Evolutionary conservation across 2,329 filamentous ascomycete species (phyloP).

Genomic region (Alternaria solani): DNA sequence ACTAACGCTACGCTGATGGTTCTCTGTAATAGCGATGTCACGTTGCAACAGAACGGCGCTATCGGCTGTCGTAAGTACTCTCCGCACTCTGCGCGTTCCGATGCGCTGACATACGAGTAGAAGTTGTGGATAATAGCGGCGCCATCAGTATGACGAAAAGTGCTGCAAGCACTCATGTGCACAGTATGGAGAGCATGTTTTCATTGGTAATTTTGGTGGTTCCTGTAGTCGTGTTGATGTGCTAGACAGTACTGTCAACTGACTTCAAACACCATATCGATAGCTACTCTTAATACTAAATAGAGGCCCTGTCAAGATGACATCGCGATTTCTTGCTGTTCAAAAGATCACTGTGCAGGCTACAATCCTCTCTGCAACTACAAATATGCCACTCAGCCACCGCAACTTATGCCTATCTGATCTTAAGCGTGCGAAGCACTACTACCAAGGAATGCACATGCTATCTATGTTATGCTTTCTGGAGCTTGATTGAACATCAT

Average conservation of each 20-base stretch:
- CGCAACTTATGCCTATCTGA: background rate
- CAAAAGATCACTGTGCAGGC: background rate
- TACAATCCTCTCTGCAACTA: background rate
- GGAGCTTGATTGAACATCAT: background rate
- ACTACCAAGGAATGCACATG: background rate
- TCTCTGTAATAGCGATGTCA: slow-evolving; percentile 20
- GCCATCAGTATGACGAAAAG: slow-evolving; percentile 16
- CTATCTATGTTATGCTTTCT: background rate
- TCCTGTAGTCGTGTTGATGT: background rate
- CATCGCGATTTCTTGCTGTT: background rate
- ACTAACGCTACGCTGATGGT: slow-evolving; percentile 37
- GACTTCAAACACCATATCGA: background rate
- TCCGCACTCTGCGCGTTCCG: background rate
- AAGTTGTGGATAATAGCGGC: slow-evolving; percentile 19
- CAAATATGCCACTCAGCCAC: background rate
- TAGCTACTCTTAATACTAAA: background rate
- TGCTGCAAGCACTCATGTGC: background rate
- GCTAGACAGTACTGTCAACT: background rate
- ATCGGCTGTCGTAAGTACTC: slow-evolving; percentile 12
- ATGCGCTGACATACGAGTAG: slow-evolving; percentile 12
- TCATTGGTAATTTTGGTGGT: background rate
- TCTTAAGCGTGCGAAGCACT: background rate
- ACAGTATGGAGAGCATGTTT: background rate
- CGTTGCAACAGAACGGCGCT: slow-evolving; percentile 11
- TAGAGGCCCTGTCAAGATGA: background rate